Evolutionary conservation across 805 yeast species (phyloP), one percentile per base, ranked within the genome.

Genomic region (Yarrowia yakushimensis): DNA sequence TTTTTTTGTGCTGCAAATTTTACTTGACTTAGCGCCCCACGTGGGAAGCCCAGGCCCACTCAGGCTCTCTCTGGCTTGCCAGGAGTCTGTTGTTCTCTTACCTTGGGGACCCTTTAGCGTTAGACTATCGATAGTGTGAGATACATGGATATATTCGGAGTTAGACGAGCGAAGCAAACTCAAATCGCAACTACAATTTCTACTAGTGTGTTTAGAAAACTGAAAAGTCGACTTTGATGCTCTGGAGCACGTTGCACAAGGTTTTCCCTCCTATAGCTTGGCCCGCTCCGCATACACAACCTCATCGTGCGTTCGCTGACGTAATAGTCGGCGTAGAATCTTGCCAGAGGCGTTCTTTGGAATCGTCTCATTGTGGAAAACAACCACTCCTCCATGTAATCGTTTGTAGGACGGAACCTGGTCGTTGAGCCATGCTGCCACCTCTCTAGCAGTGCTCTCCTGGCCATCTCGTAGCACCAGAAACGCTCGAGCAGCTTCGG

Each of bases 261-360:
- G 52, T 45, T 45, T 27, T 5, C 33, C 36, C 17, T 33, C 12
- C 12, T 50, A 50, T 17, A 55, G 30, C 37, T 20, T 55, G 11
- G 61, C 61, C 10, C 28, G 22, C 30, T 55, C 61, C 0, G 48
- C n/a, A n/a, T 61, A 68, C 13, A 60, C 52, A 15, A 63, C 71
- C 10, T 52, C 17, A 23, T 66, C 67, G 20, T 63, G 66, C 31
- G 65, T 65, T 7, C 72, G 65, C n/a, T 89, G 88, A 77, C 96
- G 83, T 74, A 91, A 80, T 63, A 88, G 83, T 79, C 97, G 85
- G 81, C 97, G 85, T 86, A 90, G 87, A 69, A 92, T 90, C 81
- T 92, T 92, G 68, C 97, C 97, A 2, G 96, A 87, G 77, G 97
- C 85, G 25, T 96, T 89, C 82, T 92, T 92, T 74, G 97, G 97